These are phyloP conservation scores for Colletotrichum sp. DNA, from an alignment of 2,329 filamentous ascomycete genomes.

Conservation along the genomic window DNA sequence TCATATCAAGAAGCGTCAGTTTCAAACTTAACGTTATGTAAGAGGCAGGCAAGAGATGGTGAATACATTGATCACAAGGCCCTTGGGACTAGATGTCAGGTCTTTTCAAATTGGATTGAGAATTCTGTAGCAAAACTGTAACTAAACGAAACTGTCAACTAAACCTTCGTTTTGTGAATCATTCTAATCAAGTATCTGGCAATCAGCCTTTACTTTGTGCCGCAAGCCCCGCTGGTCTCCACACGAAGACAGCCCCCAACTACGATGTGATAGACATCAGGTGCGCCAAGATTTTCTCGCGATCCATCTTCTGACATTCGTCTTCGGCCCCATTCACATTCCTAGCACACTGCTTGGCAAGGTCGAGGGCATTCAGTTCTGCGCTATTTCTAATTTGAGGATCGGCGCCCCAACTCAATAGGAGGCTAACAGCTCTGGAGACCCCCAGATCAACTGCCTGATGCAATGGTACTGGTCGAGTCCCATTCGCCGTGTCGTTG, in stretches of 20 bases:
- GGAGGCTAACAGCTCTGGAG: not conserved
- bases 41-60: not conserved
- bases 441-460: not conserved
- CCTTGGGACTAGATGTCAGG: not conserved
- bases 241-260: not conserved
- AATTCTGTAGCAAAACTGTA: not conserved
- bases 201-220: not conserved
- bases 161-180: not conserved
- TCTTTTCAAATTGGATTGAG: accelerated
- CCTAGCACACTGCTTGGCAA: not conserved
- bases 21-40: not conserved
- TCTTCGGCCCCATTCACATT: accelerated
- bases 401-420: not conserved
- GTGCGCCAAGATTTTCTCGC: not conserved
- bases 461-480: not conserved
- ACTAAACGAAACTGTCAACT: not conserved
- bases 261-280: not conserved
- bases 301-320: not conserved
- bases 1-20: not conserved
- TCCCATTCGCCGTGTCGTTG: not conserved
- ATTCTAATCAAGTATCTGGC: accelerated
- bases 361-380: not conserved
- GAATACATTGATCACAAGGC: not conserved
- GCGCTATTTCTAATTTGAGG: not conserved
- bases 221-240: accelerated